These are phyloP conservation scores for Exophiala sideris DNA, from an alignment of 2,329 filamentous ascomycete genomes.

Conservation along the genomic window DNA sequence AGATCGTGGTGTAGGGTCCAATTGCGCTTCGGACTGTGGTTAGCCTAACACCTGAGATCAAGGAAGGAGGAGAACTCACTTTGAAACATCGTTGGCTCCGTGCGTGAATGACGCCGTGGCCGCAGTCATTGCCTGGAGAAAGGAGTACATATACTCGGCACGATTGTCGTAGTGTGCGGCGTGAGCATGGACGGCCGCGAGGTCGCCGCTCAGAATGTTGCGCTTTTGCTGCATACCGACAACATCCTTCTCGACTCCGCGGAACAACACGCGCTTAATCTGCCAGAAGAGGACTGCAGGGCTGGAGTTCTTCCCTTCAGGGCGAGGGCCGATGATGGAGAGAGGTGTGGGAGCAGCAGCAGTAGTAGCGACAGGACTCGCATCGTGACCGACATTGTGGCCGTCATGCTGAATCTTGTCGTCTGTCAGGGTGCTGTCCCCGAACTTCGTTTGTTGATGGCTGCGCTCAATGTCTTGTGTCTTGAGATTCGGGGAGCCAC, in stretches of 20 bases:
- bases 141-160: constrained; percentile 59
- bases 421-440: neutral
- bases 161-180: constrained; percentile 66
- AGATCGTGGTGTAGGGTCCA: constrained; percentile 67
- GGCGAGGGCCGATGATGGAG: constrained; percentile 9
- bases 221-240: neutral
- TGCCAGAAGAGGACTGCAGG: constrained; percentile 9
- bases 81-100: constrained; percentile 67
- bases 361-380: neutral
- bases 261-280: constrained; percentile 9
- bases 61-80: neutral
- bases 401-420: neutral
- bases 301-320: neutral
- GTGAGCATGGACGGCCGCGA: constrained; percentile 41
- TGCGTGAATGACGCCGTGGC: constrained; percentile 53
- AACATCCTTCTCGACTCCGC: constrained; percentile 8
- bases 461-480: neutral
- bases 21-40: constrained; percentile 56
- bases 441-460: neutral
- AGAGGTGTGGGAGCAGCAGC: neutral
- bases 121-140: constrained; percentile 52
- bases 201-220: neutral
- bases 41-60: neutral
- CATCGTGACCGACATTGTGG: neutral
- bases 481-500: neutral